phyloP scores from a whole-genome alignment of 305 asterid species.

The Fraxinus latifolia region DNA sequence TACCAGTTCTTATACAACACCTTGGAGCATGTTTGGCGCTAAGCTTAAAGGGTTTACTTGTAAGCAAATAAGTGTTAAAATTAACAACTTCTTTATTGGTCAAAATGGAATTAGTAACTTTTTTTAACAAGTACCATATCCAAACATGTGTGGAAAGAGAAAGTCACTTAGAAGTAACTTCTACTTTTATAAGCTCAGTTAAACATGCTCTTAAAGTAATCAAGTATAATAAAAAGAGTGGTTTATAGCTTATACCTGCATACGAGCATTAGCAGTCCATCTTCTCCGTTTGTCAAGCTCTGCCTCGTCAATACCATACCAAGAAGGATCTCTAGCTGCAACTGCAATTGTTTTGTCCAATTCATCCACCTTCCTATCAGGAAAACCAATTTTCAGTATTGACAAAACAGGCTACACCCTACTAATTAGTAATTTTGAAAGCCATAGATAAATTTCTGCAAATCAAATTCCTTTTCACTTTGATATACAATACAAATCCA shows the following conservation, averaged over 20 bases:
- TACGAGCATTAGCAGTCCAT: slow-evolving; percentile 88
- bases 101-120: not conserved
- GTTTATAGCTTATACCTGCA: slow-evolving; percentile 52
- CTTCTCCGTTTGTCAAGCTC: slow-evolving; percentile 83
- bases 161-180: not conserved
- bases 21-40: not conserved
- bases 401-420: slow-evolving; percentile 11
- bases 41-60: not conserved
- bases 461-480: not conserved
- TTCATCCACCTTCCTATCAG: slow-evolving; percentile 87
- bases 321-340: slow-evolving; percentile 76
- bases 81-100: not conserved
- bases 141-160: not conserved
- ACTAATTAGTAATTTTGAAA: not conserved
- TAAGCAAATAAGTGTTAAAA: not conserved
- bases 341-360: slow-evolving; percentile 78
- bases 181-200: not conserved
- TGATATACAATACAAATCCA: not conserved
- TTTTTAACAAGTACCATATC: not conserved
- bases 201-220: not conserved
- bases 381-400: slow-evolving; percentile 44
- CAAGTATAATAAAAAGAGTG: not conserved
- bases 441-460: not conserved
- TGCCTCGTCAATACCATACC: slow-evolving; percentile 62
- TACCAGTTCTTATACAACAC: not conserved